phyloP scores from a whole-genome alignment of 1,284 basidiomycete genomes.

The Puccinia horiana region DNA sequence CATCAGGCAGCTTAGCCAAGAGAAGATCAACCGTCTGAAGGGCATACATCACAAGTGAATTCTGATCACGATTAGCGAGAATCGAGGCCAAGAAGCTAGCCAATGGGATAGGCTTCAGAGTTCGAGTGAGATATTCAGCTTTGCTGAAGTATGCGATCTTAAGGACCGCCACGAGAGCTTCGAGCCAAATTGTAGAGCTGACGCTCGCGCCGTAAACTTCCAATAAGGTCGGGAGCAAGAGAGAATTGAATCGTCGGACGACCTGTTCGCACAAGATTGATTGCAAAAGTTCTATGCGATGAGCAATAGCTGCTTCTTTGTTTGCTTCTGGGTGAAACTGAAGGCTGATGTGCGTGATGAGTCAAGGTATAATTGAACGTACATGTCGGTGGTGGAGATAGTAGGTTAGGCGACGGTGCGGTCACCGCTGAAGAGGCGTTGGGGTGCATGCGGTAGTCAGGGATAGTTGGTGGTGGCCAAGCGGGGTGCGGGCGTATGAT shows the following conservation, averaged over 20 bases:
- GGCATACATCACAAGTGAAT: slow-evolving; percentile 77
- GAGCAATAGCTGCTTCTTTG: slow-evolving; percentile 58
- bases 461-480: no score
- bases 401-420: no score
- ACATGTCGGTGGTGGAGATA: no score
- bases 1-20: slow-evolving; percentile 73
- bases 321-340: no score
- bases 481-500: no score
- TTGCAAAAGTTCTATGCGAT: slow-evolving; percentile 65
- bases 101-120: slow-evolving; percentile 82
- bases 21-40: slow-evolving; percentile 84
- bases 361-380: no score
- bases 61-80: slow-evolving; percentile 83
- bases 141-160: slow-evolving; percentile 87
- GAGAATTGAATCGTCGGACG: slow-evolving; percentile 76
- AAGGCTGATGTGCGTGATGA: no score
- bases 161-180: slow-evolving; percentile 78
- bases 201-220: slow-evolving; percentile 95
- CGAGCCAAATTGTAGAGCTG: slow-evolving; percentile 76
- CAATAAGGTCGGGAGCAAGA: slow-evolving; percentile 84
- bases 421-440: no score
- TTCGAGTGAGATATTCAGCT: slow-evolving; percentile 70
- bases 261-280: slow-evolving; percentile 64
- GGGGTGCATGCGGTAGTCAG: no score
- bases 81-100: slow-evolving; percentile 89